A percentile compares a stretch with the other conserved stretches of the same genome.
These are phyloP conservation scores for Tylopilus sp. DNA, from an alignment of 1,284 basidiomycete genomes.

Conservation along the genomic window DNA sequence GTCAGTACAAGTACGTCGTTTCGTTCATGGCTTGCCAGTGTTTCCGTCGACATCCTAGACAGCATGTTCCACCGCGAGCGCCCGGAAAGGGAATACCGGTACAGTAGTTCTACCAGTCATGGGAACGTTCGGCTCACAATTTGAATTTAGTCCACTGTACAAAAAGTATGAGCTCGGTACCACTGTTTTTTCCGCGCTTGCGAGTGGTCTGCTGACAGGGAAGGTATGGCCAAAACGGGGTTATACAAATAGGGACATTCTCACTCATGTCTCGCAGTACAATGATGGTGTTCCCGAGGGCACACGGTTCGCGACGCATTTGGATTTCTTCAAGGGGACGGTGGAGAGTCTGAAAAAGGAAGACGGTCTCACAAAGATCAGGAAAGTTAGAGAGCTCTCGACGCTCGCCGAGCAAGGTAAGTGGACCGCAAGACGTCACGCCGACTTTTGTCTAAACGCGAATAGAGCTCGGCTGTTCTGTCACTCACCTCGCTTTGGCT, in stretches of 20 bases:
- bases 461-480: constrained; percentile 48
- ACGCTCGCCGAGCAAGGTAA: constrained; percentile 41
- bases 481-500: constrained; percentile 67
- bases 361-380: constrained; percentile 47
- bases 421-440: neutral
- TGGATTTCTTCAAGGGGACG: constrained; percentile 41
- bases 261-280: constrained; percentile 24
- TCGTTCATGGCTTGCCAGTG: neutral
- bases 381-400: constrained; percentile 48
- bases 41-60: neutral
- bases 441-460: neutral
- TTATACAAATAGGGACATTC: neutral
- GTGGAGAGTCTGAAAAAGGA: constrained; percentile 35
- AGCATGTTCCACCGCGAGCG: constrained; percentile 46
- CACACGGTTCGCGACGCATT: constrained; percentile 52
- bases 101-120: neutral
- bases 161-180: constrained; percentile 38
- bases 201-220: constrained; percentile 49
- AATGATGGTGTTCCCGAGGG: constrained; percentile 43
- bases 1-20: constrained; percentile 39
- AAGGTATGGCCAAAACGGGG: constrained; percentile 31
- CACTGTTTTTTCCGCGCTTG: constrained; percentile 57
- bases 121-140: constrained; percentile 3
- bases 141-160: constrained; percentile 31
- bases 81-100: constrained; percentile 53